A percentile compares a stretch with the other conserved stretches of the same genome.
Evolutionary conservation across 78 protist species (phyloP).

Genomic region (Dictyostelium capitatum): DNA sequence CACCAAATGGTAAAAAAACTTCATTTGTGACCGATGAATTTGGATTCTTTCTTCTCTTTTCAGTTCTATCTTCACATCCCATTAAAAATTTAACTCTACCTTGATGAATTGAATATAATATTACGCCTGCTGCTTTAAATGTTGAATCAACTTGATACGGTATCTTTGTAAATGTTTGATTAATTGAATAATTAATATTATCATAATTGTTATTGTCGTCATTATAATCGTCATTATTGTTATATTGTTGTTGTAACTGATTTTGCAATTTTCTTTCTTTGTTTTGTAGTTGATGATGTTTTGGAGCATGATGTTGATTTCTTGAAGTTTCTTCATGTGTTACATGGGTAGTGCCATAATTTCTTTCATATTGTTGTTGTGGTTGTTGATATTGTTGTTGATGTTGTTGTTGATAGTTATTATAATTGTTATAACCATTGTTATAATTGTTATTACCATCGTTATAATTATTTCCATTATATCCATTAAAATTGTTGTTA

Average conservation of each 20-base stretch:
- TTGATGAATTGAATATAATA: neutral
- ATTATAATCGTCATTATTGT: neutral
- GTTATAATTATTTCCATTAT: neutral
- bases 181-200: neutral
- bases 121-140: constrained; percentile 49
- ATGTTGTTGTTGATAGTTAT: neutral
- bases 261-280: neutral
- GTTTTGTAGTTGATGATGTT: too few species aligned
- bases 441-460: neutral
- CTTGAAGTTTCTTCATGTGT: too few species aligned
- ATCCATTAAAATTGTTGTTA: neutral
- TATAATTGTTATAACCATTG: neutral
- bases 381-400: neutral
- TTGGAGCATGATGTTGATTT: too few species aligned
- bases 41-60: constrained; percentile 4
- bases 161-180: neutral
- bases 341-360: neutral
- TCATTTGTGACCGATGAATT: neutral
- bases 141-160: neutral
- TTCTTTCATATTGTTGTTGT: neutral
- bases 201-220: neutral
- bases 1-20: constrained; percentile 62
- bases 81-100: constrained; percentile 25
- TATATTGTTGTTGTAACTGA: neutral
- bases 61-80: constrained; percentile 54